These are phyloP conservation scores for Orychophragmus violaceus DNA, from an alignment of 345 rosid genomes.

Conservation along the genomic window DNA sequence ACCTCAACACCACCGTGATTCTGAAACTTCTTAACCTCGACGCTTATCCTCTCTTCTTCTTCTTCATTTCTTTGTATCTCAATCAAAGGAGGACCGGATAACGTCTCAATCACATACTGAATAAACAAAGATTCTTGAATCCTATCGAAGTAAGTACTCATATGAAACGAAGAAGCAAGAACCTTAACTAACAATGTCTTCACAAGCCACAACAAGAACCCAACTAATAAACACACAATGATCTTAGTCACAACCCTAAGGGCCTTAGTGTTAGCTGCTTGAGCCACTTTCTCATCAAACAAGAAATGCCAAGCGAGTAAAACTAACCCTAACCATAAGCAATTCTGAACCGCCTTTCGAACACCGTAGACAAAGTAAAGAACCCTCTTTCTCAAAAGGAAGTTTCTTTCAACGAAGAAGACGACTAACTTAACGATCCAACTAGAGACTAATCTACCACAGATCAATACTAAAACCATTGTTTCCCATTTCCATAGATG, in stretches of 20 bases:
- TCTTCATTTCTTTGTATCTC: slow-evolving; percentile 46
- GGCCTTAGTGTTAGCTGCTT: slow-evolving; percentile 26
- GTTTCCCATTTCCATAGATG: slow-evolving; percentile 68
- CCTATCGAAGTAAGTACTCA: slow-evolving; percentile 67
- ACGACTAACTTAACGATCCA: slow-evolving; percentile 56
- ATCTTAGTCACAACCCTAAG: slow-evolving; percentile 43
- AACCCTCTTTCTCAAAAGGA: slow-evolving; percentile 57
- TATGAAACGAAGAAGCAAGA: slow-evolving; percentile 64
- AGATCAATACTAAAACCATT: slow-evolving; percentile 55
- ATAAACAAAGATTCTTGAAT: slow-evolving; percentile 64
- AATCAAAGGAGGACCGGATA: slow-evolving; percentile 59
- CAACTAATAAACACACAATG: slow-evolving; percentile 49
- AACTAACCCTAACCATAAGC: slow-evolving; percentile 67
- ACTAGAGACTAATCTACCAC: slow-evolving; percentile 64
- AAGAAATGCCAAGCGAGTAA: slow-evolving; percentile 56
- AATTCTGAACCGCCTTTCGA: slow-evolving; percentile 53
- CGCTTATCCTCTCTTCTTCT: slow-evolving; percentile 40
- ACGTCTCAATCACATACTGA: slow-evolving; percentile 59
- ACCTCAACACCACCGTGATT: slow-evolving; percentile 35
- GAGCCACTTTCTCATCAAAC: slow-evolving; percentile 46
- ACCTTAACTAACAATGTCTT: slow-evolving; percentile 64
- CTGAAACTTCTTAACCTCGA: slow-evolving; percentile 40
- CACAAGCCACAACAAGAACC: slow-evolving; percentile 52
- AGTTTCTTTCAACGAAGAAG: slow-evolving; percentile 61
- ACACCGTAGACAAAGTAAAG: slow-evolving; percentile 67